Conservation (phyloP, 768 basidiomycete species). For the Suillus cothurnatus region DNA sequence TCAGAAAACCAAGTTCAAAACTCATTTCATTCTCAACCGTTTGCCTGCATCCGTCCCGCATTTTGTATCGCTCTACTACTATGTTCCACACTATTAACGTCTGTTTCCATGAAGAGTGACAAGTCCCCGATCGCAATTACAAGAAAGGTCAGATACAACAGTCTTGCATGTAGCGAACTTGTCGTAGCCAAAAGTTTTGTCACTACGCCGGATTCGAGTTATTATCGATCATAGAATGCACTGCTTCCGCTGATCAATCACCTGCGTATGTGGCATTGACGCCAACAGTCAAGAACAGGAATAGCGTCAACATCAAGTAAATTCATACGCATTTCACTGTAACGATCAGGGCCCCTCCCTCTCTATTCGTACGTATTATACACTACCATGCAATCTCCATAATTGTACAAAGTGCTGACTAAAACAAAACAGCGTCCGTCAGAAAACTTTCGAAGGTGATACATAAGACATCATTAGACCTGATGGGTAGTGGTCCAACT, state of each 20-base stretch:
- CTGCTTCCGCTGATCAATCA: neutral
- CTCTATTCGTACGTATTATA: no score
- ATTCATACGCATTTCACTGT: no score
- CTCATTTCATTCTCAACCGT: slow-evolving; percentile 57
- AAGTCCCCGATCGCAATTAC: slow-evolving; percentile 40
- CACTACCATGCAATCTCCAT: no score
- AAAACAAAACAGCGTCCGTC: no score
- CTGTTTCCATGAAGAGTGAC: slow-evolving; percentile 38
- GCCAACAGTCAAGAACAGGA: neutral
- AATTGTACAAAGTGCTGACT: no score
- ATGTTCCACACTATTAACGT: slow-evolving; percentile 46
- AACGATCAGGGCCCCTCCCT: neutral
- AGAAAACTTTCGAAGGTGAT: no score
- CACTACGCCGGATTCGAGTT: slow-evolving; percentile 4
- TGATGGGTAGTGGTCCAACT: no score
- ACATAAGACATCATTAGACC: no score
- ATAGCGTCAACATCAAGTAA: neutral
- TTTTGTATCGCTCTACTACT: slow-evolving; percentile 49
- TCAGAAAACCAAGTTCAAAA: slow-evolving; percentile 69
- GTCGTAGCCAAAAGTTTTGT: neutral
- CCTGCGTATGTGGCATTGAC: neutral
- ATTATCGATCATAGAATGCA: neutral
- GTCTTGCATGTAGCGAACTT: slow-evolving; percentile 20
- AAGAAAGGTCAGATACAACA: slow-evolving; percentile 36
- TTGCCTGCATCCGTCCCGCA: slow-evolving; percentile 39